phyloP scores from a whole-genome alignment of 1,284 basidiomycete species.

The Phlebopus sp. region DNA sequence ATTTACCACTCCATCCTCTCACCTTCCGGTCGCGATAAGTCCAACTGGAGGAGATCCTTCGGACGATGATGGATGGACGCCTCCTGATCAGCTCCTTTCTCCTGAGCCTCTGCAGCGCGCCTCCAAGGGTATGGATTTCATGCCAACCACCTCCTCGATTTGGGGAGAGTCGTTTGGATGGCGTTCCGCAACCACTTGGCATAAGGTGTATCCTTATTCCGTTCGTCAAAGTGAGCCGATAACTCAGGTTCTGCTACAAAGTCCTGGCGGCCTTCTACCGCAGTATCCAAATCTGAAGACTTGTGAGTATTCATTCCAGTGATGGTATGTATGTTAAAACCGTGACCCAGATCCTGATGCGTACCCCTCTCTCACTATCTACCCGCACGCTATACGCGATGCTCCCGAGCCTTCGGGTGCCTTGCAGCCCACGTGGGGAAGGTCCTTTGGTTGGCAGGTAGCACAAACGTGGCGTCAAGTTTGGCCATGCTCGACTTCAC shows the following conservation, averaged over 20 bases:
- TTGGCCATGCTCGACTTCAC: conserved; percentile 17
- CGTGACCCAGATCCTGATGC: conserved; percentile 41
- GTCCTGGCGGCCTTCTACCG: conserved; percentile 5
- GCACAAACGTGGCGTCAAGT: conserved; percentile 14
- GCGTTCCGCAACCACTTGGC: conserved; percentile 20
- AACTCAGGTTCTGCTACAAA: conserved; percentile 6
- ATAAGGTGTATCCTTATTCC: conserved; percentile 22
- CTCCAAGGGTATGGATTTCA: conserved; percentile 40
- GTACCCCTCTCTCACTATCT: conserved; percentile 27
- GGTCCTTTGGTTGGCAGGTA: conserved; percentile 23
- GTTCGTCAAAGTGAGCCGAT: not conserved
- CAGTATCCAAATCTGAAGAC: conserved; percentile 36
- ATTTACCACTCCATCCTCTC: conserved; percentile 37
- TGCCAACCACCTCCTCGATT: conserved; percentile 15
- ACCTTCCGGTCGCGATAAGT: conserved; percentile 44
- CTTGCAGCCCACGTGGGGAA: conserved; percentile 11
- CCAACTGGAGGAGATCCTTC: conserved; percentile 32
- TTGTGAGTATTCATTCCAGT: conserved; percentile 28
- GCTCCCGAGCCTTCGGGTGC: not conserved
- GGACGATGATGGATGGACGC: conserved; percentile 17
- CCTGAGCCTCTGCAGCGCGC: conserved; percentile 35
- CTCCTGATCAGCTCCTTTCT: conserved; percentile 24
- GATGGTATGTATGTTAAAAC: conserved; percentile 3
- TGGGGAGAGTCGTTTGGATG: conserved; percentile 40
- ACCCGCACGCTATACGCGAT: too few relatives aligned